phyloP scores from a whole-genome alignment of 148 eudicot species.

The Chenopodium berlandieri region DNA sequence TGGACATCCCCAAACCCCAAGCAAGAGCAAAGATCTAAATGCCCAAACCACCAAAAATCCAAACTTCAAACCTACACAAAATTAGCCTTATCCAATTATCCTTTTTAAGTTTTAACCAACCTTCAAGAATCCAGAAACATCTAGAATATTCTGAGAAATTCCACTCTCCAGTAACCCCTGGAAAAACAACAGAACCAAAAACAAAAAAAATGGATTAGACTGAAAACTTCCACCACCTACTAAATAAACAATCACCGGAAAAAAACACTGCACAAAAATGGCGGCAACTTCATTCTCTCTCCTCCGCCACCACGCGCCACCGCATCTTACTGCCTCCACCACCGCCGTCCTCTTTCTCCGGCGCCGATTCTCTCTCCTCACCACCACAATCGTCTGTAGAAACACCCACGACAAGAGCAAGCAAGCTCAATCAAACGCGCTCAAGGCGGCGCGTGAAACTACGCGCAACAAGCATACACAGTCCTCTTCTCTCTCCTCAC shows the following conservation, averaged over 20 bases:
- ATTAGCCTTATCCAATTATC: too few species aligned
- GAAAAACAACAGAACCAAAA: not conserved
- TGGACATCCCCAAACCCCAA: too few species aligned
- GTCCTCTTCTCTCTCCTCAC: conserved; percentile 37
- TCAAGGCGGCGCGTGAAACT: conserved; percentile 36
- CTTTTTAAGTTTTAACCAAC: too few species aligned
- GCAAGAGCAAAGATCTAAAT: too few species aligned
- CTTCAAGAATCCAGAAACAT: not conserved
- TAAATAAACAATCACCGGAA: not conserved
- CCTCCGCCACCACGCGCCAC: conserved; percentile 39
- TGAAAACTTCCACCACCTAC: not conserved
- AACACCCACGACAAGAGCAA: conserved; percentile 27
- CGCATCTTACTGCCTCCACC: conserved; percentile 20
- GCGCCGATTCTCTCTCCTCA: conserved; percentile 31
- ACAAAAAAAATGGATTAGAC: conserved; percentile 1
- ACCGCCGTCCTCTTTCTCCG: conserved; percentile 36
- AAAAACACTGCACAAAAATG: conserved; percentile 24
- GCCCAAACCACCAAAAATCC: too few species aligned
- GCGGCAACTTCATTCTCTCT: conserved; percentile 45
- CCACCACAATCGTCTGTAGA: conserved; percentile 34
- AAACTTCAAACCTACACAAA: too few species aligned
- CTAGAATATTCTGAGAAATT: not conserved
- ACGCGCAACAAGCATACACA: conserved; percentile 33
- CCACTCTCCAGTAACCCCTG: not conserved
- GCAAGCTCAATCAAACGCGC: conserved; percentile 30